These are phyloP conservation scores for Pelargonium nanum DNA, from an alignment of 345 rosid genomes.

Conservation along the genomic window DNA sequence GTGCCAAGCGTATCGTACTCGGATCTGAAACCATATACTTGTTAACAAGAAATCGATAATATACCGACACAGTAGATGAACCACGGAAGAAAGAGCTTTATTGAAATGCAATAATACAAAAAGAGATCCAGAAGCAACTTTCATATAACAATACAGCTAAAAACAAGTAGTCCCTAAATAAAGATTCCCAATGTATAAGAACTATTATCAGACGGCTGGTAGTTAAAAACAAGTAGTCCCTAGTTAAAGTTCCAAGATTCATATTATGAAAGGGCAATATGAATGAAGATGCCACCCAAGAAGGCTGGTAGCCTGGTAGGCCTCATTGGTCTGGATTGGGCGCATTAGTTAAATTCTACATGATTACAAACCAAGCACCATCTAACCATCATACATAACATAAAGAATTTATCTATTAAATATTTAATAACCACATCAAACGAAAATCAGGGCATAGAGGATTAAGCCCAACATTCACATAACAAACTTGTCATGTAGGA, in stretches of 20 bases:
- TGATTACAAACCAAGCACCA: background rate
- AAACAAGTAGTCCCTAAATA: background rate
- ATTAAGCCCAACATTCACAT: background rate
- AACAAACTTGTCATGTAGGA: background rate
- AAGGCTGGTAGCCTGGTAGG: background rate
- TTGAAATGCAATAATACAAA: background rate
- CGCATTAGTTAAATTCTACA: too few species aligned
- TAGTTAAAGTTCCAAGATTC: background rate
- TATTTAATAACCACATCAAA: background rate
- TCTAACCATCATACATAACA: background rate
- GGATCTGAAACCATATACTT: slow-evolving; percentile 40
- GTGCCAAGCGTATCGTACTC: slow-evolving; percentile 98
- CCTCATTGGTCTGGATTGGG: too few species aligned
- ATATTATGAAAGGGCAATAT: background rate
- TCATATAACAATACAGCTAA: background rate
- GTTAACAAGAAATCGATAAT: background rate
- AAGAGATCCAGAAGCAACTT: background rate
- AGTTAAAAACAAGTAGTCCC: too few species aligned
- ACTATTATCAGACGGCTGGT: too few species aligned
- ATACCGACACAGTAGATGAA: background rate
- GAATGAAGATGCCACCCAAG: background rate
- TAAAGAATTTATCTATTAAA: background rate
- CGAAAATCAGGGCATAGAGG: background rate
- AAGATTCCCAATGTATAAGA: background rate
- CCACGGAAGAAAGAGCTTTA: background rate